Base-by-base conservation (phyloP, 2,329 filamentous ascomycete species). In the Fonsecaea erecta region DNA sequence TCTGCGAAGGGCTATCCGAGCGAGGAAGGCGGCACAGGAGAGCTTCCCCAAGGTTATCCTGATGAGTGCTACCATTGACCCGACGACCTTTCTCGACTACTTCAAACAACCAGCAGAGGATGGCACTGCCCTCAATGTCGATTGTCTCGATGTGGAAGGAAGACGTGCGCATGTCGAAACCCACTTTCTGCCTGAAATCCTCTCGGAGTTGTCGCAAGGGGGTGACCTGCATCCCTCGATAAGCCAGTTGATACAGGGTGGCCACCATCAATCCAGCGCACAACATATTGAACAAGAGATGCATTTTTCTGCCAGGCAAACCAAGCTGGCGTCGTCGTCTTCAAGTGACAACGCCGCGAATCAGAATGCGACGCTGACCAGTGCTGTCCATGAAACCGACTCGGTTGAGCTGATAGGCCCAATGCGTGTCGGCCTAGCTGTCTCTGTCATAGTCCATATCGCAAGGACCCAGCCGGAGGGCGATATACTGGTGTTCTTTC, bases 11-110 rank as follows among this genome's bases (percentile, higher is more conserved):
- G 82, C 98, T 3, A 84, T 97, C 79, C 76, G 85, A 30, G 86
- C 86, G 70, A 85, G 93, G 60, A 67, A 67, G 43, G 53, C 62
- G 16, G 30, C 58, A 16, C 57, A 55, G 5, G 24, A 46, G 21
- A 89, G 89, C 65, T 91, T 96, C 70, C 82, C 99, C 53, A 97
- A 96, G 77, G 90, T 99, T 21, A 85, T 99, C 52, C 84, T 99
- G 48, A 99, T 99, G 95, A 97, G 93, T 71, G 95, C 95, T 14
- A 98, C 95, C 0, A 92, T 98, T 11, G 93, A 99, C 76, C 92
- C 95, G 0, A 88, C 95, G 65, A 88, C 89, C 8, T 97, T 99
- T 75, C 97, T 94, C 0, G 86, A 86, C 9, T 99, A 98, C 74
- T 84, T 99, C 0, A 52, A 35, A 24, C 88, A 89, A 62, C 59